phyloP scores from a whole-genome alignment of 176 grass and related monocot genomes.

The Rhynchospora tenuis region DNA sequence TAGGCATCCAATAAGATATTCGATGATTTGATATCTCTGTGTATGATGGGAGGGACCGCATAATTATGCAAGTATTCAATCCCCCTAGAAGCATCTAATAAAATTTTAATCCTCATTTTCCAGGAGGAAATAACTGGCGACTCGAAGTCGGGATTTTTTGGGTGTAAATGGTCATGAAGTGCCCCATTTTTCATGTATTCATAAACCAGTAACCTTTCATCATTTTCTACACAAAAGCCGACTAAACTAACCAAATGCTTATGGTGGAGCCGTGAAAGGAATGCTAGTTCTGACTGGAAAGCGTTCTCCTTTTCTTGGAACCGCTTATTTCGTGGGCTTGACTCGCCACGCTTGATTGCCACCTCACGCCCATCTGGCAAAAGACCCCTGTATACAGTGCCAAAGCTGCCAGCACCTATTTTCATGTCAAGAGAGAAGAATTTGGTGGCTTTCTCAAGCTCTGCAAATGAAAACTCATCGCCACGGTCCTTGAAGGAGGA shows the following conservation, averaged over 20 bases:
- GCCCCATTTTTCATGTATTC: slow-evolving; percentile 98
- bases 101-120: slow-evolving; percentile 77
- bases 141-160: background rate
- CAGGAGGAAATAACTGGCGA: slow-evolving; percentile 57
- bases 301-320: slow-evolving; percentile 92
- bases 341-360: slow-evolving; percentile 83
- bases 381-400: slow-evolving; percentile 71
- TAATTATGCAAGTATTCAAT: slow-evolving; percentile 98
- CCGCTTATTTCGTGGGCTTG: slow-evolving; percentile 32
- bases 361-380: slow-evolving; percentile 81
- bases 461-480: slow-evolving; percentile 52
- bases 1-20: slow-evolving; percentile 75
- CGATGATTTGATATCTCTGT: slow-evolving; percentile 97
- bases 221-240: slow-evolving; percentile 76
- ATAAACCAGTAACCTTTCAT: slow-evolving; percentile 85
- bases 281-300: slow-evolving; percentile 85
- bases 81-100: slow-evolving; percentile 71
- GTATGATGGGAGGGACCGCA: slow-evolving; percentile 95
- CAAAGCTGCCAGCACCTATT: slow-evolving; percentile 83
- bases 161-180: slow-evolving; percentile 86
- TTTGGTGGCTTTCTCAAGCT: slow-evolving; percentile 61
- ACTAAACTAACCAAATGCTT: slow-evolving; percentile 84
- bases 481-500: slow-evolving; percentile 80
- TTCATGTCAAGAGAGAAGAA: slow-evolving; percentile 52
- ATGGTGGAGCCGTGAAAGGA: slow-evolving; percentile 88